Evolutionary conservation across 2,329 filamentous ascomycete species (phyloP).

Genomic region (Colletotrichum scovillei): DNA sequence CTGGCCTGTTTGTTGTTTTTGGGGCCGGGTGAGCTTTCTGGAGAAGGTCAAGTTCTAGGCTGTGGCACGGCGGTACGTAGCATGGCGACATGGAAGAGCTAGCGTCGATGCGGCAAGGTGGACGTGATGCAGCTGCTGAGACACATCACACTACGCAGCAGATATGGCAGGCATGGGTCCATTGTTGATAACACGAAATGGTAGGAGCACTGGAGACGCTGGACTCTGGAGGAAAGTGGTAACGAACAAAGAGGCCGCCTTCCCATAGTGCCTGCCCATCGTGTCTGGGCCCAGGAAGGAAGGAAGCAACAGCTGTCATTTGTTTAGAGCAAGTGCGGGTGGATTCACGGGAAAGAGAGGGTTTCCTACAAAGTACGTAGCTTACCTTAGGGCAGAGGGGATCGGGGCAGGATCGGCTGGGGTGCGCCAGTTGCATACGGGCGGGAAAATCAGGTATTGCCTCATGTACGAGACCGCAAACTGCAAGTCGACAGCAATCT

Average conservation of each 20-base stretch:
- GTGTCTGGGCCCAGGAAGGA: background rate
- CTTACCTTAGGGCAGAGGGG: background rate
- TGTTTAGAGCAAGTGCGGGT: conserved; percentile 12
- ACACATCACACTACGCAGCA: background rate
- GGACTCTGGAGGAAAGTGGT: background rate
- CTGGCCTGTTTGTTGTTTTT: conserved; percentile 15
- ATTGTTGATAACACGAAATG: conserved; percentile 1
- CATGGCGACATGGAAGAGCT: conserved; percentile 12
- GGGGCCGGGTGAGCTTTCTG: background rate
- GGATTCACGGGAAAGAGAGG: background rate
- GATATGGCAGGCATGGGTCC: background rate
- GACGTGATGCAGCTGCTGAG: conserved; percentile 6
- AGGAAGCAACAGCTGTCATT: background rate
- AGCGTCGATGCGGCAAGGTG: conserved; percentile 25
- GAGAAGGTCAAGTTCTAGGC: conserved; percentile 8
- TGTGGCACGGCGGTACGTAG: background rate
- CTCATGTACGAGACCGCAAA: conserved; percentile 28
- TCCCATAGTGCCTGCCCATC: background rate
- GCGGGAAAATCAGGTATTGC: conserved; percentile 22
- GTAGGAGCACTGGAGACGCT: background rate
- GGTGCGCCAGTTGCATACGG: conserved; percentile 16
- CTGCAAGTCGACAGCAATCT: background rate
- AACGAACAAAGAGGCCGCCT: conserved; percentile 29
- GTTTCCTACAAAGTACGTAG: no score
- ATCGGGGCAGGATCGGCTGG: conserved; percentile 20